Percentiles rank a stretch among this genome's conserved stretches.
These are phyloP conservation scores for Lolium rigidum DNA, from an alignment of 176 grass and related monocot genomes.

Conservation along the genomic window DNA sequence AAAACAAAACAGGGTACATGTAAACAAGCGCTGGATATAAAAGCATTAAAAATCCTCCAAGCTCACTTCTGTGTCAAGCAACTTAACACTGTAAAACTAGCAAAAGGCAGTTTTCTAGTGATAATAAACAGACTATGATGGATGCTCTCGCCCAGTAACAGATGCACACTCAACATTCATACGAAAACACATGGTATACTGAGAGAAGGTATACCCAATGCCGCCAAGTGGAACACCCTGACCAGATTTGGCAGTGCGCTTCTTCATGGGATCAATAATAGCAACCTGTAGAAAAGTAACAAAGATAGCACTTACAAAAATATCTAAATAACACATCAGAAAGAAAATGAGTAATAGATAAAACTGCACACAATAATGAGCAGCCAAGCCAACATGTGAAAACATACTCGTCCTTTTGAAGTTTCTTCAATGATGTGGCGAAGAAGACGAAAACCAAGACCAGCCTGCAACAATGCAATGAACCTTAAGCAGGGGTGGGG, in stretches of 20 bases:
- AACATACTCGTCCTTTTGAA: slow-evolving; percentile 81
- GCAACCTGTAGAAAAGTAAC: slow-evolving; percentile 58
- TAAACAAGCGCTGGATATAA: slow-evolving; percentile 8
- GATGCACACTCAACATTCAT: slow-evolving; percentile 8
- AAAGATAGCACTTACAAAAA: slow-evolving; percentile 25
- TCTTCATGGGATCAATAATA: slow-evolving; percentile 91
- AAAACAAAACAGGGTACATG: slow-evolving; percentile 13
- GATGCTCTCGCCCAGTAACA: not conserved
- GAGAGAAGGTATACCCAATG: slow-evolving; percentile 75
- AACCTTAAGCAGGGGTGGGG: not conserved
- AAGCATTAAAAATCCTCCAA: not conserved
- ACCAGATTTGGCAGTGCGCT: slow-evolving; percentile 66
- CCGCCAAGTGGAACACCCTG: slow-evolving; percentile 94
- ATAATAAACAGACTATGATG: not conserved
- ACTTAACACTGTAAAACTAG: not conserved
- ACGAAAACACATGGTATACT: slow-evolving; percentile 23
- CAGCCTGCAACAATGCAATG: slow-evolving; percentile 57
- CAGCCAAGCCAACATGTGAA: slow-evolving; percentile 22
- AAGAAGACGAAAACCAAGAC: slow-evolving; percentile 77
- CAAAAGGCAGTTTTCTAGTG: not conserved
- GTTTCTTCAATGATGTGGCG: slow-evolving; percentile 87
- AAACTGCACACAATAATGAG: slow-evolving; percentile 27
- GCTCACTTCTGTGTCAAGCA: slow-evolving; percentile 7
- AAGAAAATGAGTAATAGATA: slow-evolving; percentile 13
- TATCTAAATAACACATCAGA: slow-evolving; percentile 27